Percentiles rank a stretch among this genome's conserved stretches.
These are phyloP conservation scores for Aspergillus sp. DNA, from an alignment of 2,329 filamentous ascomycete species.

Conservation along the genomic window DNA sequence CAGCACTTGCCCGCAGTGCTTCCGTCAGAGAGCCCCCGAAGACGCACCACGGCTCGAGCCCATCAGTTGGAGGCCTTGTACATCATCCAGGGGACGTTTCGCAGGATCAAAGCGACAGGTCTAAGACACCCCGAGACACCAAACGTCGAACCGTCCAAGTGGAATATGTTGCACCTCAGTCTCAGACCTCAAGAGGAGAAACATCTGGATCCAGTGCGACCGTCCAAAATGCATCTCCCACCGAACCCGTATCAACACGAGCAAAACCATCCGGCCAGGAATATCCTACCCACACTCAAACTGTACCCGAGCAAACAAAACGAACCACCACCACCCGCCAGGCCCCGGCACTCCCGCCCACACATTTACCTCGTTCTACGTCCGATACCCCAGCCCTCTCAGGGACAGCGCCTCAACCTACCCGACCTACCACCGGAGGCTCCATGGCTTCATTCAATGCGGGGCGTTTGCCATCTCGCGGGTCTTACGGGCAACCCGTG, in stretches of 20 bases:
- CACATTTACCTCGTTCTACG: constrained; percentile 53
- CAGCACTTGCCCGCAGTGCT: constrained; percentile 74
- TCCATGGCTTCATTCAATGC: constrained; percentile 68
- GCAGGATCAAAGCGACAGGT: constrained; percentile 63
- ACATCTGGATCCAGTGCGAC: constrained; percentile 11
- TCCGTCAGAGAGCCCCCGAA: constrained; percentile 88
- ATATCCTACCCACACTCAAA: constrained; percentile 7
- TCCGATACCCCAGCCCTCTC: constrained; percentile 60
- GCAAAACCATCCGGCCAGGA: constrained; percentile 17
- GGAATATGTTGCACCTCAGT: constrained; percentile 91
- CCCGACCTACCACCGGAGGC: constrained; percentile 76
- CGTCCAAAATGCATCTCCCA: constrained; percentile 18
- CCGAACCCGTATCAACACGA: constrained; percentile 48
- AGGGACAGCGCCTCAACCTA: constrained; percentile 37
- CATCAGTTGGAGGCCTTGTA: constrained; percentile 60
- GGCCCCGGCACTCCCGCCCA: constrained; percentile 44
- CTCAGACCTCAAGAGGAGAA: constrained; percentile 76
- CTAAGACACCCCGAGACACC: constrained; percentile 71
- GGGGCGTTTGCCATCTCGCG: constrained; percentile 67
- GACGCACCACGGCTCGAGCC: constrained; percentile 51
- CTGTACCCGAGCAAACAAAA: constrained; percentile 9
- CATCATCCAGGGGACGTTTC: constrained; percentile 76
- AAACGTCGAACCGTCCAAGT: constrained; percentile 96
- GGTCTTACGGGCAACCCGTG: constrained; percentile 84
- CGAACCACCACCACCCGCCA: constrained; percentile 21